Evolutionary conservation across 345 rosid species (phyloP).

Genomic region (Geranium brycei): DNA sequence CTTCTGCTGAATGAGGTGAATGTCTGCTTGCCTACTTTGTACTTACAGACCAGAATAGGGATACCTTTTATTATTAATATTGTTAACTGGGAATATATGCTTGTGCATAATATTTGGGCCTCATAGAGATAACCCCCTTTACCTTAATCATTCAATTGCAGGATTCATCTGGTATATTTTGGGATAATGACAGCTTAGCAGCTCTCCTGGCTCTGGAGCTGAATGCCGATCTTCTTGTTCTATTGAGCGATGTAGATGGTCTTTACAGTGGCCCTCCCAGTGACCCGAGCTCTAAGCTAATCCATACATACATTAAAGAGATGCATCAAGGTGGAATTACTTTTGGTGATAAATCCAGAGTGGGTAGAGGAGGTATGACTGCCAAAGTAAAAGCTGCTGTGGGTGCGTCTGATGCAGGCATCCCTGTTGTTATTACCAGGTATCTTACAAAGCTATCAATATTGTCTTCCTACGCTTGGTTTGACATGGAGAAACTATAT

Average conservation of each 20-base stretch:
- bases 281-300: conserved; percentile 78
- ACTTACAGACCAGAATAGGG: background rate
- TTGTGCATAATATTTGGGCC: no score
- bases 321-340: conserved; percentile 79
- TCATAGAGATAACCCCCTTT: background rate
- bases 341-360: conserved; percentile 93
- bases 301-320: conserved; percentile 69
- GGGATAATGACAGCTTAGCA: conserved; percentile 99
- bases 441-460: conserved; percentile 9
- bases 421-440: conserved; percentile 97
- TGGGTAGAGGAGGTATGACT: conserved; percentile 99
- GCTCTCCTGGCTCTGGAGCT: conserved; percentile 83
- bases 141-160: conserved; percentile 17
- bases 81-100: background rate
- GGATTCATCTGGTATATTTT: conserved; percentile 97
- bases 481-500: background rate
- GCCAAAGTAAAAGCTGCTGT: conserved; percentile 98
- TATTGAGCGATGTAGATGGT: conserved; percentile 95
- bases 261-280: conserved; percentile 95
- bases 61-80: no score
- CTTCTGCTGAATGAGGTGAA: background rate
- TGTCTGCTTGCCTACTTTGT: background rate
- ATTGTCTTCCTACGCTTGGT: background rate
- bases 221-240: conserved; percentile 86
- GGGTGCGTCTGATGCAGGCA: conserved; percentile 75